A percentile compares a stretch with the other conserved stretches of the same genome.
Conservation (phyloP, 768 basidiomycete species). For the Clathrus columnatus region DNA sequence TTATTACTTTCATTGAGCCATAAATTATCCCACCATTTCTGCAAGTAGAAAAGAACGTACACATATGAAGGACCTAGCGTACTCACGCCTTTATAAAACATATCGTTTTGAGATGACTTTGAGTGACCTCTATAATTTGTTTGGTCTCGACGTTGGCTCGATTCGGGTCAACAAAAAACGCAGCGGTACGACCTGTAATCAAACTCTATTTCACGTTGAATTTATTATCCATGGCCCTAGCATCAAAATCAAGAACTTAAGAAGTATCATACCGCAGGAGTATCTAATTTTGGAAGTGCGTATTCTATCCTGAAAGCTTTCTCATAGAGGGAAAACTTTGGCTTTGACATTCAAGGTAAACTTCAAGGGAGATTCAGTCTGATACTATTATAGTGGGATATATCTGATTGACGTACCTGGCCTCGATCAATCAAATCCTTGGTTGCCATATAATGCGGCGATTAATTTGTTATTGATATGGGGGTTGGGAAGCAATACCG, state of each 20-base stretch:
- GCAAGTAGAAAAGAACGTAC: not conserved
- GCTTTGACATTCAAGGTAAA: conserved; percentile 85
- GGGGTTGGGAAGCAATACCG: conserved; percentile 28
- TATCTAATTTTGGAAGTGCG: conserved; percentile 91
- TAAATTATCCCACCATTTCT: conserved; percentile 83
- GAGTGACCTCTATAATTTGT: conserved; percentile 68
- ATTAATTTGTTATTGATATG: not conserved
- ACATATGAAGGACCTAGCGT: conserved; percentile 13
- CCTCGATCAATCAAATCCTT: conserved; percentile 76
- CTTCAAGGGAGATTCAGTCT: conserved; percentile 21
- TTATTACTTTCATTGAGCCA: conserved; percentile 70
- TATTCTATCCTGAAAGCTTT: conserved; percentile 86
- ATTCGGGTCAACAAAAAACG: conserved; percentile 72
- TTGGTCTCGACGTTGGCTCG: conserved; percentile 63
- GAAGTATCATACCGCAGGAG: conserved; percentile 55
- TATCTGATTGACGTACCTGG: conserved; percentile 10
- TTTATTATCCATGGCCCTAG: conserved; percentile 90
- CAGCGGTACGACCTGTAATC: conserved; percentile 81
- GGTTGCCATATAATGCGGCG: conserved; percentile 43
- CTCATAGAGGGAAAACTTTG: conserved; percentile 81
- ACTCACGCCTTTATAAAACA: not conserved
- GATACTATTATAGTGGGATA: not conserved
- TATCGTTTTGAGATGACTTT: conserved; percentile 55
- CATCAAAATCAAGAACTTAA: conserved; percentile 80
- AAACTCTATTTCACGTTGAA: conserved; percentile 42